phyloP scores from a whole-genome alignment of 2,329 filamentous ascomycete species.

The Aspergillus sp. region DNA sequence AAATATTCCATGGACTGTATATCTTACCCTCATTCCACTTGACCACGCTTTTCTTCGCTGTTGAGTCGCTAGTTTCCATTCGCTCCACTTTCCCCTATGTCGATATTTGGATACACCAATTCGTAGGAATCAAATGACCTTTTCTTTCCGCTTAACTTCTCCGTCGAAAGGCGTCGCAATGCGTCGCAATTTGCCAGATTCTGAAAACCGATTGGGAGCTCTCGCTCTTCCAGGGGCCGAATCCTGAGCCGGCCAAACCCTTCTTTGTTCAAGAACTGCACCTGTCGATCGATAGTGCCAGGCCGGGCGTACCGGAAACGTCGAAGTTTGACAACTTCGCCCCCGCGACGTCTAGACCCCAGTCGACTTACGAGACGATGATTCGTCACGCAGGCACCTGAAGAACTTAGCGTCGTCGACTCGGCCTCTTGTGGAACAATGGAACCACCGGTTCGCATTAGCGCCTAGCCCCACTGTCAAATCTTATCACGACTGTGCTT shows the following conservation, averaged over 20 bases:
- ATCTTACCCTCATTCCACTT: conserved; percentile 1
- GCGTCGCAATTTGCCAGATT: too few relatives aligned
- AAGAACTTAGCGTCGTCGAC: neutral
- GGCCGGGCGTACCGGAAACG: too few relatives aligned
- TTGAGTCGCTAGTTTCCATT: conserved; percentile 1
- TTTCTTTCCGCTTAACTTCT: neutral
- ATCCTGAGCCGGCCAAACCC: too few relatives aligned
- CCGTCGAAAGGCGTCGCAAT: too few relatives aligned
- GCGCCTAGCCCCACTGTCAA: neutral
- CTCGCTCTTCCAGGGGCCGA: too few relatives aligned
- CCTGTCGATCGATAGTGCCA: too few relatives aligned
- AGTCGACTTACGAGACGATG: neutral
- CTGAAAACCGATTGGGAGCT: neutral
- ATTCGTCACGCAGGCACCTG: neutral
- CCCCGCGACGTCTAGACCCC: too few relatives aligned
- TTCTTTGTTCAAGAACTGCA: too few relatives aligned
- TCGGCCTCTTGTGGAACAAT: neutral
- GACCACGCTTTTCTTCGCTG: neutral
- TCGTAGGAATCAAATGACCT: neutral
- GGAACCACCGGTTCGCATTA: conserved; percentile 6
- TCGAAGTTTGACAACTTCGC: too few relatives aligned
- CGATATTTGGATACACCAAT: conserved; percentile 3
- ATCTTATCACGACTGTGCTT: conserved; percentile 4
- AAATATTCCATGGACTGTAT: neutral
- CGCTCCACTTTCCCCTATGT: neutral